Evolutionary conservation across 371 early-diverging fungal genomes (phyloP).

Genomic region (Syncephalastrum contaminatum): DNA sequence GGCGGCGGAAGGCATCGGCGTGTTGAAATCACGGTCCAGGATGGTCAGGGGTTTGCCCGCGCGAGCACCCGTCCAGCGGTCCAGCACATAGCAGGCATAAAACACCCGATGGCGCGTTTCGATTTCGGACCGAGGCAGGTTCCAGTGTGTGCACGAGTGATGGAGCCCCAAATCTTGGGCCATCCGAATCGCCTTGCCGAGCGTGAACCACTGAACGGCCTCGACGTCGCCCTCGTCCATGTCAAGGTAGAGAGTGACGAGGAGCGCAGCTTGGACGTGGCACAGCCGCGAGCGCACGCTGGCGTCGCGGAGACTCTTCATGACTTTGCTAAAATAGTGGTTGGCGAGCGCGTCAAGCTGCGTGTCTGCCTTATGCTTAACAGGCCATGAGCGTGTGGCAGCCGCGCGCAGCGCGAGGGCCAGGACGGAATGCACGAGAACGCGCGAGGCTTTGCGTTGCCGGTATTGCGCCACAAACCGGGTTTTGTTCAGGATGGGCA

Average conservation of each 20-base stretch:
- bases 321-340: conserved; percentile 35
- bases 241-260: conserved; percentile 46
- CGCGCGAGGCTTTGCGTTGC: conserved; percentile 26
- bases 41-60: conserved; percentile 52
- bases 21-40: conserved; percentile 51
- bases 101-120: conserved; percentile 65
- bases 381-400: conserved; percentile 15
- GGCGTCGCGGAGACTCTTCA: conserved; percentile 30
- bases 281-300: conserved; percentile 30
- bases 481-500: conserved; percentile 57
- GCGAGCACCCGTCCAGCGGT: conserved; percentile 54
- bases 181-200: conserved; percentile 66
- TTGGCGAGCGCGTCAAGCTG: conserved; percentile 35
- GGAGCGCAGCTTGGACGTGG: conserved; percentile 42
- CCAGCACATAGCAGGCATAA: conserved; percentile 61
- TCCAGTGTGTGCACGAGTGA: conserved; percentile 55
- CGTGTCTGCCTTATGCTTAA: conserved; percentile 29
- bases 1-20: conserved; percentile 32
- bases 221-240: conserved; percentile 44
- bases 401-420: conserved; percentile 52
- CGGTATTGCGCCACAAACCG: conserved; percentile 45
- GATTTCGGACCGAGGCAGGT: conserved; percentile 49
- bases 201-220: conserved; percentile 53
- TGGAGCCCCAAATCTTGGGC: conserved; percentile 72
- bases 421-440: conserved; percentile 48